A percentile compares a stretch with the other conserved stretches of the same genome.
phyloP scores from a whole-genome alignment of 768 basidiomycete genomes.

The Trametes meyenii region DNA sequence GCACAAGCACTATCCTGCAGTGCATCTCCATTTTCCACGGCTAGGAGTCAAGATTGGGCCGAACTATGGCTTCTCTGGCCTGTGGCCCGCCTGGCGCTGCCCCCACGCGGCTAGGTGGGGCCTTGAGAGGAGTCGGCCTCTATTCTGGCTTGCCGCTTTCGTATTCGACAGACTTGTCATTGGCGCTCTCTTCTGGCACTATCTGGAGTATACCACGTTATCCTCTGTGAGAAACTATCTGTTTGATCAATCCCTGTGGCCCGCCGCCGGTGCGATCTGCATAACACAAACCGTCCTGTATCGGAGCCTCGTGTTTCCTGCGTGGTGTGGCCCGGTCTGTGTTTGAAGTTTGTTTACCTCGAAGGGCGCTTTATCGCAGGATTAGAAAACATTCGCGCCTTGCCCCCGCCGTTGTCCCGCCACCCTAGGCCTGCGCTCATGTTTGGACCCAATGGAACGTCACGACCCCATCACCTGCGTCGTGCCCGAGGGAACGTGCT shows the following conservation, averaged over 20 bases:
- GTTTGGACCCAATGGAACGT: not conserved
- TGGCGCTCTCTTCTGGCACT: not conserved
- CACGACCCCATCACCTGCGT: not conserved
- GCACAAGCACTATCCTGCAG: not conserved
- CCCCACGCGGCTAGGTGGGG: slow-evolving; percentile 19
- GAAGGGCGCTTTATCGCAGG: slow-evolving; percentile 6
- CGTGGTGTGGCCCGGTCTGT: not conserved
- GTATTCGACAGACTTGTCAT: not conserved
- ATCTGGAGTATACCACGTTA: not conserved
- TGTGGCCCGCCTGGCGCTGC: slow-evolving; percentile 3
- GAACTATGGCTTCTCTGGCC: not conserved
- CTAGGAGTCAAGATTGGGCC: not conserved
- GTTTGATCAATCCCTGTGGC: not conserved
- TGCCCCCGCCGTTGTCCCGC: slow-evolving; percentile 1
- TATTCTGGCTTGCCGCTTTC: not conserved
- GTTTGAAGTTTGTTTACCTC: not conserved
- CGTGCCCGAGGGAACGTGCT: no score
- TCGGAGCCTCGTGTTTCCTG: slow-evolving; percentile 5
- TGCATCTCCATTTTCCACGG: not conserved
- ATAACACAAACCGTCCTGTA: not conserved
- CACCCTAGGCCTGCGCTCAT: not conserved
- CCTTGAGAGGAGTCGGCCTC: slow-evolving; percentile 7
- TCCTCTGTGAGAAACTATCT: not conserved
- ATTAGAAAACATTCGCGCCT: slow-evolving; percentile 1
- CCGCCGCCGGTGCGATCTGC: not conserved